A percentile compares a stretch with the other conserved stretches of the same genome.
Conservation (phyloP, 2,329 filamentous ascomycete genomes). For the Dothistroma pini region DNA sequence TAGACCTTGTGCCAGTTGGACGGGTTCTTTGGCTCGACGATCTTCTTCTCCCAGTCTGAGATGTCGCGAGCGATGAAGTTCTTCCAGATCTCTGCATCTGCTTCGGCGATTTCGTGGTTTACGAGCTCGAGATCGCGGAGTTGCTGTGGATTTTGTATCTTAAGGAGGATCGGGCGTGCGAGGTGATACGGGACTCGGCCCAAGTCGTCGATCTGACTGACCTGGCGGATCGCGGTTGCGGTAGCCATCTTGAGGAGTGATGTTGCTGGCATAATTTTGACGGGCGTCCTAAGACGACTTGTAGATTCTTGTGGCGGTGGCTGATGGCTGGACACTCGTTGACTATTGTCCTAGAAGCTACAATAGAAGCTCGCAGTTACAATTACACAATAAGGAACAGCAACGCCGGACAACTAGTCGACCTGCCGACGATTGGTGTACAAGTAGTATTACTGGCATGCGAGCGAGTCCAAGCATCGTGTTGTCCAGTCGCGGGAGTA, state of each 20-base stretch:
- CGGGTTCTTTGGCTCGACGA: conserved; percentile 62
- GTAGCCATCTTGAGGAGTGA: conserved; percentile 40
- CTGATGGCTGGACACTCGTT: conserved; percentile 5
- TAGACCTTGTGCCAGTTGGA: conserved; percentile 77
- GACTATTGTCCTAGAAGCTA: background rate
- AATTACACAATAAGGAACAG: conserved; percentile 2
- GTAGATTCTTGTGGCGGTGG: conserved; percentile 2
- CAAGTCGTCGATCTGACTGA: conserved; percentile 59
- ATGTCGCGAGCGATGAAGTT: conserved; percentile 77
- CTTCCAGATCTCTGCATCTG: conserved; percentile 71
- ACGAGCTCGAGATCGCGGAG: conserved; percentile 67
- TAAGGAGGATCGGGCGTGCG: conserved; percentile 64
- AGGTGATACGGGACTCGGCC: conserved; percentile 66
- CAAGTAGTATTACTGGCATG: background rate
- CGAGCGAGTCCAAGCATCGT: background rate
- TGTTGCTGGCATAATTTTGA: conserved; percentile 29
- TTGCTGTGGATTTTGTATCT: conserved; percentile 69
- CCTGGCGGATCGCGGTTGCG: conserved; percentile 41
- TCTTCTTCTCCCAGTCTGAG: conserved; percentile 58
- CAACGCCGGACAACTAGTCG: background rate
- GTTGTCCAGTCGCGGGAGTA: background rate
- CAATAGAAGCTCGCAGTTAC: background rate
- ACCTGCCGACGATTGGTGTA: conserved; percentile 1
- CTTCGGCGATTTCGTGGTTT: conserved; percentile 70
- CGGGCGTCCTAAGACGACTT: conserved; percentile 2